A percentile compares a stretch with the other conserved stretches of the same genome.
Evolutionary conservation across 1,284 basidiomycete genomes (phyloP).

Genomic region (Sanghuangporus sanghuang): DNA sequence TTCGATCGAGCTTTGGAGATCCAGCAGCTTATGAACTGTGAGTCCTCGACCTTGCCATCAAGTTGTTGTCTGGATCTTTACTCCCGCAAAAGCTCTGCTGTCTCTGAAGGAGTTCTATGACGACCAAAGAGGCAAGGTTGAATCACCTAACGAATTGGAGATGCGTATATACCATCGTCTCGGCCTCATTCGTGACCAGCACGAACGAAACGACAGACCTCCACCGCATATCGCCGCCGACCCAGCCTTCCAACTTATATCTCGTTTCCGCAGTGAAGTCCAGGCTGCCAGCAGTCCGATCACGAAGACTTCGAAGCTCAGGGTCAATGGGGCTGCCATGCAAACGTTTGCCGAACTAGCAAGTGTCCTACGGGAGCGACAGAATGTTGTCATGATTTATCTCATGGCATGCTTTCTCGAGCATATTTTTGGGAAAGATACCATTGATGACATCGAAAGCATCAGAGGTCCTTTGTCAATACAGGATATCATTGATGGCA

Average conservation of each 20-base stretch:
- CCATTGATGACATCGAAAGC: constrained; percentile 69
- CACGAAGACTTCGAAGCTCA: constrained; percentile 52
- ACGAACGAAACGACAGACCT: constrained; percentile 78
- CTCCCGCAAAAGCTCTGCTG: constrained; percentile 64
- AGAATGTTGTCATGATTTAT: constrained; percentile 64
- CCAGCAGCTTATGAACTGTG: constrained; percentile 88
- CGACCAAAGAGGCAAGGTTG: constrained; percentile 64
- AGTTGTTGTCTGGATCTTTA: constrained; percentile 4
- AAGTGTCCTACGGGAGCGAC: constrained; percentile 47
- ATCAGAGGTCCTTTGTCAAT: constrained; percentile 60
- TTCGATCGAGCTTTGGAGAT: constrained; percentile 78
- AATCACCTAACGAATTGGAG: constrained; percentile 85
- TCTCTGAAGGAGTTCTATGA: constrained; percentile 93
- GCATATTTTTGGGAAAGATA: constrained; percentile 64
- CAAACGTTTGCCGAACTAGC: constrained; percentile 59
- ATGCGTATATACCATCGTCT: constrained; percentile 95
- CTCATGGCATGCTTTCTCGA: constrained; percentile 74
- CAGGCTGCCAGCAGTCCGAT: constrained; percentile 80
- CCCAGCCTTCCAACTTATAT: constrained; percentile 77
- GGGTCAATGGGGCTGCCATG: constrained; percentile 63
- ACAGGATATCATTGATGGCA: constrained; percentile 77
- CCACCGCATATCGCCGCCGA: constrained; percentile 67
- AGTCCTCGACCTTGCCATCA: constrained; percentile 26
- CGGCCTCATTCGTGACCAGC: constrained; percentile 83
- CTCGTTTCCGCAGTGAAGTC: constrained; percentile 74